phyloP scores from a whole-genome alignment of 768 basidiomycete genomes.

The Tulasnella sp. region DNA sequence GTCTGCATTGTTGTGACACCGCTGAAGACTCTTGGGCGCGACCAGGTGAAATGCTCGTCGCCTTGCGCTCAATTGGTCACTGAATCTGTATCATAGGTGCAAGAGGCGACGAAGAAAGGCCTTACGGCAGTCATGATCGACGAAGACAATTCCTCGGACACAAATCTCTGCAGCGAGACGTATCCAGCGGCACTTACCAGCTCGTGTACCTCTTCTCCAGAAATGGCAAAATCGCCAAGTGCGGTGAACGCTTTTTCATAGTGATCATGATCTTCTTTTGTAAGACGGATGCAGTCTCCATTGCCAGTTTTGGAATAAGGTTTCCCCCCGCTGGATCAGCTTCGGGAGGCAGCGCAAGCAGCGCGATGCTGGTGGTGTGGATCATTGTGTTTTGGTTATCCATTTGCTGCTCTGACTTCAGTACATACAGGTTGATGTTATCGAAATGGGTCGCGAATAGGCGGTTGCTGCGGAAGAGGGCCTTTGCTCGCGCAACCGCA shows the following conservation, averaged over 20 bases:
- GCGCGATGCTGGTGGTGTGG: slow-evolving; percentile 33
- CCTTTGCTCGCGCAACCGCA: slow-evolving; percentile 32
- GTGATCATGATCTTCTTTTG: not conserved
- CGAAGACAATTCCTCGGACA: no score
- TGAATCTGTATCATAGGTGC: no score
- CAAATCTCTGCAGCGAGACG: no score
- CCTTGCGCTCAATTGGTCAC: no score
- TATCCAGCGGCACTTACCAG: no score
- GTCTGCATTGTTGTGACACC: no score
- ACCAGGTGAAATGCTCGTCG: no score
- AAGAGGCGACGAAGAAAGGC: no score
- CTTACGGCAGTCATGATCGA: no score
- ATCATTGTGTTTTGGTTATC: slow-evolving; percentile 36
- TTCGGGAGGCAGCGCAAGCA: slow-evolving; percentile 26
- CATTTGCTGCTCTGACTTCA: slow-evolving; percentile 36
- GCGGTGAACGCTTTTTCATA: not conserved
- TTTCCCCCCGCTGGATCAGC: not conserved
- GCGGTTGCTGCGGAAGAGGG: slow-evolving; percentile 32
- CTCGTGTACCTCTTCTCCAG: not conserved
- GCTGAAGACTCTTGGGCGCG: no score
- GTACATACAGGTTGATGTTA: slow-evolving; percentile 39
- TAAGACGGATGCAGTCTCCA: not conserved
- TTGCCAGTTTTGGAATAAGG: not conserved
- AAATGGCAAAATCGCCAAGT: not conserved
- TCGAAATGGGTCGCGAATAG: slow-evolving; percentile 35